Conservation (phyloP, 495 filamentous ascomycete genomes). For the Cudoniella acicularis region DNA sequence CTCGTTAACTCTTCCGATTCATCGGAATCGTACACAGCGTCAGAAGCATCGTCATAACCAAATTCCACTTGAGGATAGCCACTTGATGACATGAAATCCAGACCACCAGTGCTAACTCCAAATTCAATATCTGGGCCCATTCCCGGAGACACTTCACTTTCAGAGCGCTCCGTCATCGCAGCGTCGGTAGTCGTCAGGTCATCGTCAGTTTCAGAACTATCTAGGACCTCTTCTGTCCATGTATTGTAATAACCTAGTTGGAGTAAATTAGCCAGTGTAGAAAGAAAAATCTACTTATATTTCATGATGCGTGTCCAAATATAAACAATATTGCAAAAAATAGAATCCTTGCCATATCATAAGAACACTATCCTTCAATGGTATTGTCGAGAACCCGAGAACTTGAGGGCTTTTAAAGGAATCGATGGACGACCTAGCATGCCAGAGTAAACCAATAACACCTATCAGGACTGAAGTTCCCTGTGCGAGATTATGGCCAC, state of each 20-base stretch:
- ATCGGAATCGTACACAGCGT: constrained; percentile 32
- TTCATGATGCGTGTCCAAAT: too few relatives aligned
- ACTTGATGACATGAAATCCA: constrained; percentile 92
- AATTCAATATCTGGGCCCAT: constrained; percentile 56
- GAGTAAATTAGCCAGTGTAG: too few relatives aligned
- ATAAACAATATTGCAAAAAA: too few relatives aligned
- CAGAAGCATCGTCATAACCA: constrained; percentile 59
- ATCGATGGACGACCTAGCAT: too few relatives aligned
- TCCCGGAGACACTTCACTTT: constrained; percentile 28
- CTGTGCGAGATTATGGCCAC: too few relatives aligned
- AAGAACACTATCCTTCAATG: too few relatives aligned
- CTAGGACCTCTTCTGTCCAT: constrained; percentile 74
- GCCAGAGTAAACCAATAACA: too few relatives aligned
- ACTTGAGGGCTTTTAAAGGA: too few relatives aligned
- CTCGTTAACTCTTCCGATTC: constrained; percentile 36
- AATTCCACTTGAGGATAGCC: constrained; percentile 78
- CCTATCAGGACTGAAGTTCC: too few relatives aligned
- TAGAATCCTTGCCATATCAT: too few relatives aligned
- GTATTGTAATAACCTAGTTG: constrained; percentile 81
- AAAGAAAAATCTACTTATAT: too few relatives aligned
- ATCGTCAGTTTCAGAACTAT: constrained; percentile 53
- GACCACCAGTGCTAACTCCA: constrained; percentile 68
- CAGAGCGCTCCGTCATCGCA: constrained; percentile 30
- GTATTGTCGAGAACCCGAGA: too few relatives aligned
- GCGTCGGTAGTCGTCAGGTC: constrained; percentile 57